Conservation (phyloP, 306 rosid genomes). For the Notholithocarpus densiflorus region DNA sequence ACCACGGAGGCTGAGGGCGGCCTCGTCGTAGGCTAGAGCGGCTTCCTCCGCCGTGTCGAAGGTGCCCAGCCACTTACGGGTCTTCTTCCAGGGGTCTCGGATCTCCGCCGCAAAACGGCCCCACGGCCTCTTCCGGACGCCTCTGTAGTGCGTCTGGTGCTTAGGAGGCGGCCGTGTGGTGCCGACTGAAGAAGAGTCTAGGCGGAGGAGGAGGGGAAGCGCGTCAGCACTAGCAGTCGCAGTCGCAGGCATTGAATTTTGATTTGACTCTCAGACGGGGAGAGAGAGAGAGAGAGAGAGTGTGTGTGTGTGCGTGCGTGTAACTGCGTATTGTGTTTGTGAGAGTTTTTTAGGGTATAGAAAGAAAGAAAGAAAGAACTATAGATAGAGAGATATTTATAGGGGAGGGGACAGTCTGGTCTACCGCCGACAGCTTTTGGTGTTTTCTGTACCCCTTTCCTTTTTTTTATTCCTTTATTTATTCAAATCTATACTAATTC, state of each 20-base stretch:
- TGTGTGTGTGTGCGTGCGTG: not conserved
- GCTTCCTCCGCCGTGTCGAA: slow-evolving; percentile 72
- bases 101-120: slow-evolving; percentile 72
- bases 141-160: slow-evolving; percentile 35
- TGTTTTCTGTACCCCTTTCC: too few species aligned
- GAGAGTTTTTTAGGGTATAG: too few species aligned
- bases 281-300: not conserved
- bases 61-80: slow-evolving; percentile 75
- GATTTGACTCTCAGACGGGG: not conserved
- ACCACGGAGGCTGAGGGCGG: slow-evolving; percentile 59
- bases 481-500: not conserved
- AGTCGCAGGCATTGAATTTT: too few species aligned
- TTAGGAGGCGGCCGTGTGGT: too few species aligned
- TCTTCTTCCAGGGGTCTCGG: slow-evolving; percentile 65
- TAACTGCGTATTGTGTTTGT: too few species aligned
- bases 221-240: slow-evolving; percentile 14
- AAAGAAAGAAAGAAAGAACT: too few species aligned
- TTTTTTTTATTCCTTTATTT: not conserved
- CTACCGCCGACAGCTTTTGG: slow-evolving; percentile 48
- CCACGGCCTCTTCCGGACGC: slow-evolving; percentile 72
- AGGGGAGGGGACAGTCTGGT: slow-evolving; percentile 55
- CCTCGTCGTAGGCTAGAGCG: slow-evolving; percentile 64
- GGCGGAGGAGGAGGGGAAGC: slow-evolving; percentile 13
- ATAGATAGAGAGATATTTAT: slow-evolving; percentile 33
- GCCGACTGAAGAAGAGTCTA: slow-evolving; percentile 6